Evolutionary conservation across 306 rosid genomes (phyloP).

Genomic region (Hippophae tibetana): DNA sequence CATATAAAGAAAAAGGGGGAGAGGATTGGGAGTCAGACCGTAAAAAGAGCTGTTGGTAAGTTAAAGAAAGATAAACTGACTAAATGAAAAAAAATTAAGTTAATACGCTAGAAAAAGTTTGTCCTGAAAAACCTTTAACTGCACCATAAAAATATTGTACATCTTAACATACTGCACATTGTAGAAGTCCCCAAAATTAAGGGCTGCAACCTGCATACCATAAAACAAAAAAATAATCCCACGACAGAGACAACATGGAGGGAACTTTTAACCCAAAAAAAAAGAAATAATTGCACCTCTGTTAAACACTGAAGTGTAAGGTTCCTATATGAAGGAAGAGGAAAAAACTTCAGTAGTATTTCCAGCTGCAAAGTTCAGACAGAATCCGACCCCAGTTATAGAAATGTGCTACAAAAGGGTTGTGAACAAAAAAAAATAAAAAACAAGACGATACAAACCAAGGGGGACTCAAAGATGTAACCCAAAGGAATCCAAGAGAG

Average conservation of each 20-base stretch:
- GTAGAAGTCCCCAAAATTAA: conserved; percentile 67
- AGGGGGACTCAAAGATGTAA: conserved; percentile 86
- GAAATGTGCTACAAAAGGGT: neutral
- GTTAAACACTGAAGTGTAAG: conserved; percentile 86
- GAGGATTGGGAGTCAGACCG: neutral
- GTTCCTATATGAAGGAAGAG: conserved; percentile 74
- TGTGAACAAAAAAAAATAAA: neutral
- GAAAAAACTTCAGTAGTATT: conserved; percentile 85
- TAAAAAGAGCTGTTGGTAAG: neutral
- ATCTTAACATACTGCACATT: conserved; percentile 71
- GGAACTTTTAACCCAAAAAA: neutral
- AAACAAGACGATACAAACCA: conserved; percentile 44
- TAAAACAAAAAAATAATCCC: conserved; percentile 1
- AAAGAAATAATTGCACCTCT: conserved; percentile 42
- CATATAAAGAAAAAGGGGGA: neutral
- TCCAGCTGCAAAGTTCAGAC: conserved; percentile 52
- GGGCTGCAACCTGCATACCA: conserved; percentile 77
- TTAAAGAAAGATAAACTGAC: neutral
- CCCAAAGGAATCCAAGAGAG: conserved; percentile 99
- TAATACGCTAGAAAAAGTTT: neutral
- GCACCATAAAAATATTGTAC: conserved; percentile 83
- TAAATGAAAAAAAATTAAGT: neutral
- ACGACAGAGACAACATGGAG: conserved; percentile 7
- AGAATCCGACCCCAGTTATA: conserved; percentile 2
- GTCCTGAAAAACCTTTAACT: conserved; percentile 61